Evolutionary conservation across 2,329 filamentous ascomycete species (phyloP), one percentile per base, ranked within the genome.

Genomic region (Penicillium paneum): DNA sequence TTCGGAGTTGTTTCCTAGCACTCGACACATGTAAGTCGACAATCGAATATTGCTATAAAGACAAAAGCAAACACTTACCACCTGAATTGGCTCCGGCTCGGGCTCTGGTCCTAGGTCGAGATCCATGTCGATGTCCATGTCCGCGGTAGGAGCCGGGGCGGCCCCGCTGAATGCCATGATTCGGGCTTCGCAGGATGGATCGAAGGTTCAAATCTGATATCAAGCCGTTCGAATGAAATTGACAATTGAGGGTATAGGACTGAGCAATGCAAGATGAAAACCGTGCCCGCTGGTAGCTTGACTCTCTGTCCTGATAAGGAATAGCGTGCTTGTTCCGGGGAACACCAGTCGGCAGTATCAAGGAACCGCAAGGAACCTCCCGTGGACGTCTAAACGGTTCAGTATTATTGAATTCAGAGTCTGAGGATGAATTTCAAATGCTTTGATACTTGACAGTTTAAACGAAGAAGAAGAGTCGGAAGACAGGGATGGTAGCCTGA

Each of bases 101-200:
- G 79, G 73, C 45, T 81, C 78, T 11, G 78, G 74, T 34, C 79
- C 79, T 31, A 81, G 67, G 61, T 81, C 79, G 61, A 89, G 78
- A 64, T 86, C 87, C 85, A 90, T 89, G 60, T 90, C 87, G 52
- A 90, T 85, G 72, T 91, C 87, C 86, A 90, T 79, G 48, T 74
- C 70, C 58, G 68, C 71, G 38, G 60, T 48, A n/a, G 61, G 40
- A 21, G 48, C 24, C 15, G 36, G 15, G 28, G 49, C 51, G 7
- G 52, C 31, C 11, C 52, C 56, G 38, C 54, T 57, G 15, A 52
- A 50, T 29, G 50, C 46, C 34, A 46, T 46, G 40, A 41, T 48
- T 40, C 32, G 24, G 42, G 56, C 53, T 45, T 49, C 26, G 36
- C 49, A 56, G 17, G 21, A 26, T 38, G 12, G 31, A 52, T 26